A percentile compares a stretch with the other conserved stretches of the same genome.
phyloP scores from a whole-genome alignment of 2,329 filamentous ascomycete genomes.

The Annulohypoxylon truncatum region DNA sequence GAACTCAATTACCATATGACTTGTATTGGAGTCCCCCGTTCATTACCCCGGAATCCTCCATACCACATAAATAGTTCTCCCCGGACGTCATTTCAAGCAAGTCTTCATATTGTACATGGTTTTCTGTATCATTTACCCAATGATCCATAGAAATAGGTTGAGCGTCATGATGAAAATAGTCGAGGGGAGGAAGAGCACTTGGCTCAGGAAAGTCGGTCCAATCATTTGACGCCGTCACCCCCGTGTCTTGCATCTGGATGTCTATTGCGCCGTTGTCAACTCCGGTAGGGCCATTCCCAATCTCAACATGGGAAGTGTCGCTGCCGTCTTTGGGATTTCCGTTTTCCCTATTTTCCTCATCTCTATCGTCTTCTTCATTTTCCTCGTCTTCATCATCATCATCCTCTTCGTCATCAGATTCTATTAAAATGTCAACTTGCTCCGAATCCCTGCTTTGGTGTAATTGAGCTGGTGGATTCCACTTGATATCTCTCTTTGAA shows the following conservation, averaged over 20 bases:
- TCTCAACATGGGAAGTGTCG: neutral
- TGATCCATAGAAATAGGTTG: neutral
- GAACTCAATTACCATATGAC: neutral
- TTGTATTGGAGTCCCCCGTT: neutral
- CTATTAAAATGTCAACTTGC: neutral
- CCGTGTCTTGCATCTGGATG: slow-evolving; percentile 4
- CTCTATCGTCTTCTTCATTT: neutral
- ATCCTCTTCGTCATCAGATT: slow-evolving; percentile 1
- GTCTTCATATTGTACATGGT: neutral
- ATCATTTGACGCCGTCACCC: neutral
- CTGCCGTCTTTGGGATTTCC: neutral
- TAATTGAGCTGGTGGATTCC: neutral
- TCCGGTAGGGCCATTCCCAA: neutral
- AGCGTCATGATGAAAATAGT: neutral
- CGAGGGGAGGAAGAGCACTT: neutral
- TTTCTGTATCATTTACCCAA: neutral
- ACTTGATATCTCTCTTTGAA: neutral
- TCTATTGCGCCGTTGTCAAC: neutral
- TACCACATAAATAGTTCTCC: slow-evolving; percentile 4
- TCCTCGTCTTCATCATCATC: neutral
- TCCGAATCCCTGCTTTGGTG: neutral
- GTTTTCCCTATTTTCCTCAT: neutral
- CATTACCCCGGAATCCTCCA: neutral
- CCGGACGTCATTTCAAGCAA: neutral
- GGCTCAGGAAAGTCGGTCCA: slow-evolving; percentile 1